Base-by-base conservation (phyloP, 1,139 yeast genomes). In the Hyphopichia fennica region DNA sequence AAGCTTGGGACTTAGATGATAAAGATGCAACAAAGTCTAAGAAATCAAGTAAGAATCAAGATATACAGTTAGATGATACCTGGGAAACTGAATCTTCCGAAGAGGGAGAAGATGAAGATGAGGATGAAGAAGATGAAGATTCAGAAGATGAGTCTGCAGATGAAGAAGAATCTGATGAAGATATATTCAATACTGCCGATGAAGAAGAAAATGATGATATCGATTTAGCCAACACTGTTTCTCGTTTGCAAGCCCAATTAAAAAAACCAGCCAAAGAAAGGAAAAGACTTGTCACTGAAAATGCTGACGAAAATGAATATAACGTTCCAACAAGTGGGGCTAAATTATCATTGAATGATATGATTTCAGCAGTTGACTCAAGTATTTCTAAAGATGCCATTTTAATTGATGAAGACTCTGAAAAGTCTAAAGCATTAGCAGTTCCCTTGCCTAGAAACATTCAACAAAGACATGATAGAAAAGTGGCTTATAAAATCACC, bases 401-500 rank as follows among this genome's bases (percentile, higher is more conserved):
- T 11, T 65, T 84, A 37, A 64, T 84, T 18, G 79, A 76, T 44
- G 71, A 67, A 28, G 5, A 62, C 60, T 2, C n/a, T 8, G 67
- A 61, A 27, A 59, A 57, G 35, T 56, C 71, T 13, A 69, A 72
- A 46, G 72, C 95, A 1, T 69, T 90, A 42, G 77, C 85, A 1
- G 84, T 90, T 11, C 98, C 99, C 2, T 71, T 90, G 42, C 96
- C 98, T 1, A 81, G 80, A 53, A 78, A 95, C 52, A 84, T 93
- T 43, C 96, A 90, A 63, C 80, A 87, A 52, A 81, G 95, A 56
- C 80, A 87, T 51, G 96, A 91, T 53, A 80, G 99, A 58, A 77
- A 75, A 47, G 98, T 95, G 1, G 99, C 99, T 0, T 91, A 87
- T 58, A 95, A 87, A 42, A 78, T 93, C 27, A 82, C 96, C 40